A percentile compares a stretch with the other conserved stretches of the same genome.
Evolutionary conservation across 176 grass and related monocot genomes (phyloP).

Genomic region (Zea mays): DNA sequence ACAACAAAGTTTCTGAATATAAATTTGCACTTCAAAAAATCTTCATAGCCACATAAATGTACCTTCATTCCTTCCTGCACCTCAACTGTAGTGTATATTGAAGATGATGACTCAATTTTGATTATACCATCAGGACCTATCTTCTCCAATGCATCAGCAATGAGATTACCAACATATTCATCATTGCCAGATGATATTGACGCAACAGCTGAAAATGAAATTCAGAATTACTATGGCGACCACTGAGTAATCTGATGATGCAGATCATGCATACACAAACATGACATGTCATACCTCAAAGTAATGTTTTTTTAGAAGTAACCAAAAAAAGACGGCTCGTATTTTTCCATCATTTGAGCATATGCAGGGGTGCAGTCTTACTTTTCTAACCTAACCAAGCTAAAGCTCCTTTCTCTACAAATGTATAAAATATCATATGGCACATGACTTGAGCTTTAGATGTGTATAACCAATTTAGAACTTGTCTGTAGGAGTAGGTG

Average conservation of each 20-base stretch:
- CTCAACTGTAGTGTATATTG: constrained; percentile 83
- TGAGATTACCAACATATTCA: constrained; percentile 82
- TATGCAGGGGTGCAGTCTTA: background rate
- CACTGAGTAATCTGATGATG: background rate
- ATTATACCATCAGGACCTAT: constrained; percentile 95
- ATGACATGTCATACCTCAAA: background rate
- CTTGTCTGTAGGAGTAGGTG: background rate
- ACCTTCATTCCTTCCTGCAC: constrained; percentile 99
- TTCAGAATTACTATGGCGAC: constrained; percentile 2
- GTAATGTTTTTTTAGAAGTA: background rate
- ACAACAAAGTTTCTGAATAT: constrained; percentile 15
- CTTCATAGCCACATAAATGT: constrained; percentile 24
- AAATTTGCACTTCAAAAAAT: constrained; percentile 8
- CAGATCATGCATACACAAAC: constrained; percentile 1
- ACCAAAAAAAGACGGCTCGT: background rate
- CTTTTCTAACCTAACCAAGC: background rate
- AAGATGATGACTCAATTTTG: constrained; percentile 89
- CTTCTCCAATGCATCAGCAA: constrained; percentile 80
- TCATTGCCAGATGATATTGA: constrained; percentile 93
- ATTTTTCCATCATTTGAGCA: background rate
- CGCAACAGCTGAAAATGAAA: constrained; percentile 69
- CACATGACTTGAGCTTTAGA: background rate
- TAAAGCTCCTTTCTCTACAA: background rate
- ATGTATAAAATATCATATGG: background rate
- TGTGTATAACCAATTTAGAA: background rate